Conservation (phyloP, 805 yeast species). For the Candida tallmaniae region DNA sequence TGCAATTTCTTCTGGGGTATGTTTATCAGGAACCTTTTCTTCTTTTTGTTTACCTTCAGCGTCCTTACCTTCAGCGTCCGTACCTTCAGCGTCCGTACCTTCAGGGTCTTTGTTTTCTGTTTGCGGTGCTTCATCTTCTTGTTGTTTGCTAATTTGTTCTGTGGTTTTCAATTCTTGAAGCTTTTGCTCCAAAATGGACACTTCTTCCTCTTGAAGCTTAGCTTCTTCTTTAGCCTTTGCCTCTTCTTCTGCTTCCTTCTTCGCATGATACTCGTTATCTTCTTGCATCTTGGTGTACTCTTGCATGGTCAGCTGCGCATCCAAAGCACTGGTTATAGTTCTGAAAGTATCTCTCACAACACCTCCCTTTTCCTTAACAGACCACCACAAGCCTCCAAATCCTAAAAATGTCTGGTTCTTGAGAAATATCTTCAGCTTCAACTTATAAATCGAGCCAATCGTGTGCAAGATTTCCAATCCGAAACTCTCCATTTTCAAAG, state of each 20-base stretch:
- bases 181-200: slow-evolving; percentile 16
- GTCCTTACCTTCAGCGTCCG: slow-evolving; percentile 23
- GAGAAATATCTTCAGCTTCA: slow-evolving; percentile 60
- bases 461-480: slow-evolving; percentile 79
- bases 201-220: slow-evolving; percentile 14
- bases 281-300: slow-evolving; percentile 67
- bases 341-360: slow-evolving; percentile 68
- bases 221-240: slow-evolving; percentile 13
- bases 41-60: slow-evolving; percentile 11
- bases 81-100: slow-evolving; percentile 16
- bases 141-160: too few species aligned
- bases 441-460: slow-evolving; percentile 63
- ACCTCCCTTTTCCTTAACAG: slow-evolving; percentile 69
- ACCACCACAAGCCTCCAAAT: slow-evolving; percentile 64
- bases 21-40: slow-evolving; percentile 31
- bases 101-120: neutral
- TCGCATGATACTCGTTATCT: slow-evolving; percentile 42
- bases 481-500: slow-evolving; percentile 75
- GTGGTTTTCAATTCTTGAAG: slow-evolving; percentile 13
- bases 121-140: slow-evolving; percentile 6
- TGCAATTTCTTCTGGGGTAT: slow-evolving; percentile 57
- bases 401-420: slow-evolving; percentile 62
- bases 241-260: slow-evolving; percentile 31
- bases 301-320: slow-evolving; percentile 75
- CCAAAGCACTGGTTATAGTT: slow-evolving; percentile 68